These are phyloP conservation scores for Lyophyllum decastes DNA, from an alignment of 768 basidiomycete species.

Conservation along the genomic window DNA sequence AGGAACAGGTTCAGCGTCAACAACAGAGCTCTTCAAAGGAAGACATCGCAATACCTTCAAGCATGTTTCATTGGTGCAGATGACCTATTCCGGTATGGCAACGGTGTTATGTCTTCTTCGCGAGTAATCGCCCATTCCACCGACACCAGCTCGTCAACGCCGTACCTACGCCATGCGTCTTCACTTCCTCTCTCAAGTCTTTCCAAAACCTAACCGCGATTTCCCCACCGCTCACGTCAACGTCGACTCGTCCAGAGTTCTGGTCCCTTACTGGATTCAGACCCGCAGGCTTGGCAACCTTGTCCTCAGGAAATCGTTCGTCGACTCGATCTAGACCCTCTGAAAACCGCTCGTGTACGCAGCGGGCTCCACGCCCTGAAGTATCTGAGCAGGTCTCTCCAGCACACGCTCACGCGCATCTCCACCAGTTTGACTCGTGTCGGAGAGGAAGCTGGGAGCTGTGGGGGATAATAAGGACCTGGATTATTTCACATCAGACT, in stretches of 20 bases:
- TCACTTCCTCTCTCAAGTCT: conserved; percentile 43
- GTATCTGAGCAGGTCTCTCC: conserved; percentile 68
- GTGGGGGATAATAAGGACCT: conserved; percentile 17
- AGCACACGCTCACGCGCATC: conserved; percentile 60
- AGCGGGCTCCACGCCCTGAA: conserved; percentile 72
- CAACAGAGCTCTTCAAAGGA: too few relatives aligned
- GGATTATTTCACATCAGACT: not conserved
- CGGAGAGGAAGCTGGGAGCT: conserved; percentile 19
- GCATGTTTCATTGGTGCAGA: too few relatives aligned
- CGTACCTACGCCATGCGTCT: conserved; percentile 29
- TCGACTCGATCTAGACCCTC: conserved; percentile 46
- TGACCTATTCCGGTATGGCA: too few relatives aligned
- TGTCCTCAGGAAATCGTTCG: conserved; percentile 36
- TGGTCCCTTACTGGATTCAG: not conserved
- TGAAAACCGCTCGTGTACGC: conserved; percentile 63
- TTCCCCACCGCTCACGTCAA: conserved; percentile 50
- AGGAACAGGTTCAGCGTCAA: too few relatives aligned
- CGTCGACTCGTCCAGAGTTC: conserved; percentile 8
- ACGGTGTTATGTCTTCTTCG: conserved; percentile 24
- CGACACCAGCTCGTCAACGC: conserved; percentile 38
- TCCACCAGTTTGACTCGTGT: conserved; percentile 43
- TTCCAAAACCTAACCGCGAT: conserved; percentile 68
- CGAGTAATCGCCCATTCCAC: conserved; percentile 55
- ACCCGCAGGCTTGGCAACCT: too few relatives aligned
- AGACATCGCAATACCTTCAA: too few relatives aligned